These are phyloP conservation scores for Schwanniomyces yamadae DNA, from an alignment of 805 yeast species.

Conservation along the genomic window DNA sequence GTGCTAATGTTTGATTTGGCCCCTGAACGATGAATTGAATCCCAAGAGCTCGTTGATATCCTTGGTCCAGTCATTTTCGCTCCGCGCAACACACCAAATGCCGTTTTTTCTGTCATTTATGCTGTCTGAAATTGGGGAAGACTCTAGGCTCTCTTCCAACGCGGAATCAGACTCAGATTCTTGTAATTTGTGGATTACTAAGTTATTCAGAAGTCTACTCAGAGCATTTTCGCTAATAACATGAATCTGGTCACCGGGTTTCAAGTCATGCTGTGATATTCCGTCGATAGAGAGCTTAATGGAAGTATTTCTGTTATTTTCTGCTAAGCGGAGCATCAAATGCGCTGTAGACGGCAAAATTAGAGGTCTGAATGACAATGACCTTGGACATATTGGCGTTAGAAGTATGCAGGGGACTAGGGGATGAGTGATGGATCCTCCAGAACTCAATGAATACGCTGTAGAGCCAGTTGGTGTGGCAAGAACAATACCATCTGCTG, in stretches of 20 bases:
- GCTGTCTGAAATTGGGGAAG: not conserved
- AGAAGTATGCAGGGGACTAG: constrained; percentile 75
- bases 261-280: constrained; percentile 63
- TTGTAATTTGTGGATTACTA: constrained; percentile 11
- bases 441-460: constrained; percentile 84
- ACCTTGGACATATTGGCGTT: constrained; percentile 91
- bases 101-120: constrained; percentile 46
- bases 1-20: constrained; percentile 5
- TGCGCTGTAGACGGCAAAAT: constrained; percentile 78
- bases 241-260: constrained; percentile 78
- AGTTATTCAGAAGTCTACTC: constrained; percentile 11
- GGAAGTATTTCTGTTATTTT: constrained; percentile 41
- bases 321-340: constrained; percentile 59
- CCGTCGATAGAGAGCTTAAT: constrained; percentile 80
- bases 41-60: constrained; percentile 88
- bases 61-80: constrained; percentile 87
- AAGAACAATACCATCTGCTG: constrained; percentile 85
- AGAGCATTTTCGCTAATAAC: constrained; percentile 62
- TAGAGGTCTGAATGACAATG: constrained; percentile 86
- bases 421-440: constrained; percentile 93
- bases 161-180: constrained; percentile 8
- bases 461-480: constrained; percentile 96
- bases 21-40: constrained; percentile 78
- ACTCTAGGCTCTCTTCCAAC: not conserved
- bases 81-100: constrained; percentile 82